These are phyloP conservation scores for Chlorella vulgaris DNA, from an alignment of 139 green algal genomes.

Conservation along the genomic window DNA sequence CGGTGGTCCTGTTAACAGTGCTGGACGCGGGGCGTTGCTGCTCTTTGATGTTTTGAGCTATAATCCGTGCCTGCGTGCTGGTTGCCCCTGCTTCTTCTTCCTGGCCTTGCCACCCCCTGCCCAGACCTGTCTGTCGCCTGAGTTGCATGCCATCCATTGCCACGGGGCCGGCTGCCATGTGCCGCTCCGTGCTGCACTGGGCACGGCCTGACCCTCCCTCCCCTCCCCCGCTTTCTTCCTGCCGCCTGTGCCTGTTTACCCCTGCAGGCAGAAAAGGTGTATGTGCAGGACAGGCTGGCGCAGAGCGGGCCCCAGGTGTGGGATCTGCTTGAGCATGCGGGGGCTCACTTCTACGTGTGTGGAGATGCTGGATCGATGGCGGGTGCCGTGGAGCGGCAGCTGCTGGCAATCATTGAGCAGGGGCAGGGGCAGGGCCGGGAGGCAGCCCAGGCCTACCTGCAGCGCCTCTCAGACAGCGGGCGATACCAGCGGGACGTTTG, in stretches of 20 bases:
- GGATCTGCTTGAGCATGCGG: slow-evolving; percentile 71
- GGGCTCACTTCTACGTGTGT: slow-evolving; percentile 90
- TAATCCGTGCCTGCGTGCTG: no score
- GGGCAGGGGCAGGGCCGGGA: slow-evolving; percentile 2
- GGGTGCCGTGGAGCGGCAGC: slow-evolving; percentile 50
- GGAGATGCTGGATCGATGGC: slow-evolving; percentile 71
- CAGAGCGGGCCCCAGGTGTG: slow-evolving; percentile 69
- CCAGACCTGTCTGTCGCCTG: no score
- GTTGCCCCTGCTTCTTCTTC: no score
- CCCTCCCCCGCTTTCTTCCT: neutral
- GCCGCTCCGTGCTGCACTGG: neutral
- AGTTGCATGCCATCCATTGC: no score
- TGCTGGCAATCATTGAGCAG: slow-evolving; percentile 58
- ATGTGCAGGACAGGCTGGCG: slow-evolving; percentile 91
- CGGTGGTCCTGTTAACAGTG: no score
- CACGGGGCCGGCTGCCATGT: no score
- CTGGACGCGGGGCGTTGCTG: neutral
- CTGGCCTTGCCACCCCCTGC: no score
- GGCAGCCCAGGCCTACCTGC: slow-evolving; percentile 61
- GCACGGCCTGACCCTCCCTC: neutral
- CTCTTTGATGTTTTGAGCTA: neutral
- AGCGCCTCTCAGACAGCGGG: slow-evolving; percentile 47
- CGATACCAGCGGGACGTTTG: slow-evolving; percentile 88
- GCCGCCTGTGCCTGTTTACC: neutral
- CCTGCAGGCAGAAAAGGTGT: slow-evolving; percentile 80